Base-by-base conservation (phyloP, 1,139 yeast genomes). In the Debaryomyces subglobosus region DNA sequence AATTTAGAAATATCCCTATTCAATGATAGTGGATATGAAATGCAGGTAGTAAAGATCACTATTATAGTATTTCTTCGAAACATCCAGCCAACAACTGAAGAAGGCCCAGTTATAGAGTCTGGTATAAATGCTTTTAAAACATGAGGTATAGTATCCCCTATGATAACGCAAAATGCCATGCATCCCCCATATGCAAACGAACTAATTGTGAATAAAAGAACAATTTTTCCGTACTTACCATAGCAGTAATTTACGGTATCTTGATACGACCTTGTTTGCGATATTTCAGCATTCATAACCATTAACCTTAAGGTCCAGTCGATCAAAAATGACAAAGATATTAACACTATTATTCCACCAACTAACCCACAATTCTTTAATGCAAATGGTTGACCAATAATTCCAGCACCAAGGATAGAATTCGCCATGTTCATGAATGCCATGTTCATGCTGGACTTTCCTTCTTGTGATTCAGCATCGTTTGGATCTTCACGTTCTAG, bases 351-450 rank as follows among this genome's bases (percentile, higher is more conserved):
- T 0, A 86, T 65, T 3, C 96, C 96, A 0, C 95, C 91, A 0
- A 85, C 55, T 1, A 92, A 66, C 0, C 98, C 98, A 27, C 89
- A 79, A 59, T 90, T 89, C 47, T 79, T 74, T 58, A 92, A 84
- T 0, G 98, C 97, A 60, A 85, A 88, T 1, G 98, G 96, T 58
- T 91, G 96, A 1, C 97, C 97, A 39, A 92, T 90, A 45, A 94
- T 89, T 1, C 97, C 97, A 0, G 98, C 97, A 0, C 98, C 98
- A 12, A 92, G 74, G 50, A 91, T 92, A 13, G 89, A 86, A 67
- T 92, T 92, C 20, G 97, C 96, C 96, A 92, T 91, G 66, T 92
- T 92, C 96, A 92, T 89, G 61, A 92, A 91, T 10, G 97, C 97
- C 91, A 88, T 87, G 53, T 79, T 79, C 79, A 91, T 77, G 52